Conservation (phyloP, 1,284 basidiomycete species). For the Marasmius sp. region DNA sequence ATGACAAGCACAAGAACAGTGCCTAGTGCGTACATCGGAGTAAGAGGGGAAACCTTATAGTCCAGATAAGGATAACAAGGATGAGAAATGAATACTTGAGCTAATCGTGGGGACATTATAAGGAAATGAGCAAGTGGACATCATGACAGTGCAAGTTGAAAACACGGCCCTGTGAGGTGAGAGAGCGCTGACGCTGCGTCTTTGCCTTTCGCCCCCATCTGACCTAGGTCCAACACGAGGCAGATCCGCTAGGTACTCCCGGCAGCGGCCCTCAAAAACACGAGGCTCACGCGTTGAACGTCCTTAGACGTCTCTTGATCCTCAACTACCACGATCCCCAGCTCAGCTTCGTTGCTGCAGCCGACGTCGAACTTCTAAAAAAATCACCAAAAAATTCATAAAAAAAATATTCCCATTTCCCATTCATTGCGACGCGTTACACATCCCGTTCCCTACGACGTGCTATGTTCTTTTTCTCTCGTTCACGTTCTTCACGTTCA, state of each 20-base stretch:
- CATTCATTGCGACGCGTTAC: slow-evolving; percentile 13
- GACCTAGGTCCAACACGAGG: slow-evolving; percentile 43
- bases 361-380: slow-evolving; percentile 8
- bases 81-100: neutral
- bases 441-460: slow-evolving; percentile 6
- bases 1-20: too few species aligned
- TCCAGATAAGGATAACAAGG: neutral
- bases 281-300: slow-evolving; percentile 38
- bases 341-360: slow-evolving; percentile 16
- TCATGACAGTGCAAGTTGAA: neutral
- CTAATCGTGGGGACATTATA: neutral
- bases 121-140: neutral
- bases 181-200: neutral
- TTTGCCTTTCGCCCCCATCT: slow-evolving; percentile 12
- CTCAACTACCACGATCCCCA: slow-evolving; percentile 12
- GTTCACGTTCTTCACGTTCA: slow-evolving; percentile 48
- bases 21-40: too few species aligned
- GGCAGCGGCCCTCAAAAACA: slow-evolving; percentile 31
- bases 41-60: too few species aligned
- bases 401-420: slow-evolving; percentile 13
- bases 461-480: slow-evolving; percentile 30
- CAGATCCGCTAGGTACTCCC: slow-evolving; percentile 17
- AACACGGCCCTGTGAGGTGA: neutral
- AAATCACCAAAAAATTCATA: slow-evolving; percentile 18
- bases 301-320: slow-evolving; percentile 22